Percentiles rank a stretch among this genome's conserved stretches.
These are phyloP conservation scores for Sphagnum magellanicum DNA, from an alignment of 228 moss, liverwort and hornwort species.

Conservation along the genomic window DNA sequence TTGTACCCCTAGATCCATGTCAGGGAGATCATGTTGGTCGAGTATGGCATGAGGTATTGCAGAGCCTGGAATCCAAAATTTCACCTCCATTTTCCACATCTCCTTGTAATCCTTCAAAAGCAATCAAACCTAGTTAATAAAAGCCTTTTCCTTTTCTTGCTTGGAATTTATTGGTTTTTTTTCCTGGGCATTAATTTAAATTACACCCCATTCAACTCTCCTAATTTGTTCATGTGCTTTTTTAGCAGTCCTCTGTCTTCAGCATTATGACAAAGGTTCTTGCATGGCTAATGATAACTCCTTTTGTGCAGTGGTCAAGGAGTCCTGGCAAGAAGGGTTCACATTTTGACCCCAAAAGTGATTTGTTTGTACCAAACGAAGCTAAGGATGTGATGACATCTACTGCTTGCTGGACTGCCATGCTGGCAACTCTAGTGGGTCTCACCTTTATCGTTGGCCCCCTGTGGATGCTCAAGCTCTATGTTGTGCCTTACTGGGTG, in stretches of 20 bases:
- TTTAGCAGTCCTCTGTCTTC: too few species aligned
- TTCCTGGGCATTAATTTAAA: too few species aligned
- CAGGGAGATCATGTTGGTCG: too few species aligned
- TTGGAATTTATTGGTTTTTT: too few species aligned
- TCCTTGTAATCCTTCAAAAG: too few species aligned
- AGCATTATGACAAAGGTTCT: neutral
- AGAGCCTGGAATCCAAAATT: too few species aligned
- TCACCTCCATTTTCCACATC: too few species aligned
- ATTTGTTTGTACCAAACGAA: conserved; percentile 58
- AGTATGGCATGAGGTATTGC: too few species aligned
- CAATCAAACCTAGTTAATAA: too few species aligned
- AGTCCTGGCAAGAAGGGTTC: conserved; percentile 59
- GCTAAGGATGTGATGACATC: conserved; percentile 54
- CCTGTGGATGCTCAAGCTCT: conserved; percentile 66
- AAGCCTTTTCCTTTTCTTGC: too few species aligned
- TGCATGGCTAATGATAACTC: neutral
- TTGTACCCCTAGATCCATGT: too few species aligned
- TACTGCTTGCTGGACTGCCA: conserved; percentile 55
- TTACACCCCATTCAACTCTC: neutral
- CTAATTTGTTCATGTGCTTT: neutral
- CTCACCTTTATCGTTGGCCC: conserved; percentile 42
- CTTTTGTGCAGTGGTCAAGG: conserved; percentile 37
- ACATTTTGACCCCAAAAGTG: conserved; percentile 57
- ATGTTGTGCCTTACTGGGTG: conserved; percentile 67
- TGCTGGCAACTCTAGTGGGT: conserved; percentile 41